Percentiles rank a stretch among this genome's conserved stretches.
Conservation (phyloP, 176 grass and related monocot species). For the Zea luxurians region DNA sequence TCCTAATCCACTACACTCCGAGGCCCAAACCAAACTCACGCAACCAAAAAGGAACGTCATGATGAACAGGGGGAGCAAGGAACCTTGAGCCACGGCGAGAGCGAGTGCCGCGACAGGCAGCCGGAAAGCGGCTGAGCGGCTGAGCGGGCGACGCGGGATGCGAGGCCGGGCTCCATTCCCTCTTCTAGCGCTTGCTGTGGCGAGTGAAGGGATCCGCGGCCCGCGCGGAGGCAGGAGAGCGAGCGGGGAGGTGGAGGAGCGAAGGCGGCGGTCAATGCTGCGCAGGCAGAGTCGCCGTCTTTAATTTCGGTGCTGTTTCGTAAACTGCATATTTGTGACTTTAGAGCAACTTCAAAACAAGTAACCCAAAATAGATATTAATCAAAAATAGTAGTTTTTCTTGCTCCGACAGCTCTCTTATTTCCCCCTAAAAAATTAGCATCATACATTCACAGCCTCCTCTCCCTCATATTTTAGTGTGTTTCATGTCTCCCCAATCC, state of each 20-base stretch:
- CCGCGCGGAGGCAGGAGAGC: neutral
- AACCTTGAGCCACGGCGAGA: conserved; percentile 26
- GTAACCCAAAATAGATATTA: no score
- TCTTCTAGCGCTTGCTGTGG: neutral
- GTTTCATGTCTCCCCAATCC: no score
- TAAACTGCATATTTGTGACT: no score
- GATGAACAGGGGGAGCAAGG: neutral
- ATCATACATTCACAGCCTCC: no score
- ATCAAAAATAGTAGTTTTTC: no score
- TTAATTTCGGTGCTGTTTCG: no score
- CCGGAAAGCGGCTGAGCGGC: conserved; percentile 5
- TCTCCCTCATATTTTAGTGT: no score
- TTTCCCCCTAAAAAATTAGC: no score
- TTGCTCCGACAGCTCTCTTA: no score
- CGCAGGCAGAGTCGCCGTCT: neutral
- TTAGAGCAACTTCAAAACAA: no score
- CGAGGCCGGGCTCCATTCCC: conserved; percentile 45
- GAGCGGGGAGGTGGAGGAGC: neutral
- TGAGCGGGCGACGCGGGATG: conserved; percentile 8
- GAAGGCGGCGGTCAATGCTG: conserved; percentile 4
- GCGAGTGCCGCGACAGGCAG: neutral
- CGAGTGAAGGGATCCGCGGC: neutral
- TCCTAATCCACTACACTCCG: neutral
- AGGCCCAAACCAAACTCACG: neutral
- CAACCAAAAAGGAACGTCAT: neutral